phyloP scores from a whole-genome alignment of 768 basidiomycete species.

The Amanita fuliginea region DNA sequence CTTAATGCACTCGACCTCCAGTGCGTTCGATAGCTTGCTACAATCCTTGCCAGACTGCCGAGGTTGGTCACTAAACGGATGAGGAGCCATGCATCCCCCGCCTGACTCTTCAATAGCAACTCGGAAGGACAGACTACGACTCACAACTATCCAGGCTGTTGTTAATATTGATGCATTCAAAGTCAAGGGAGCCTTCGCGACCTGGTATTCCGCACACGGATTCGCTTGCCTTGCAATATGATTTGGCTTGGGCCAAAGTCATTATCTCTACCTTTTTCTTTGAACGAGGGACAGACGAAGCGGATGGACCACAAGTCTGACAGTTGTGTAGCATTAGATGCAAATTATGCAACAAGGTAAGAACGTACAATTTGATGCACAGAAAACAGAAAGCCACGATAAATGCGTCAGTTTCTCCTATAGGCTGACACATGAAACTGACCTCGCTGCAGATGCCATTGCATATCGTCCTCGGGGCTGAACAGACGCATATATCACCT shows the following conservation, averaged over 20 bases:
- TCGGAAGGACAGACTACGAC: slow-evolving; percentile 8
- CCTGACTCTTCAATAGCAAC: slow-evolving; percentile 14
- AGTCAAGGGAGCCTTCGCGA: slow-evolving; percentile 15
- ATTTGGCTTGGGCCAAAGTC: slow-evolving; percentile 19
- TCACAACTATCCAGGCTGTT: slow-evolving; percentile 27
- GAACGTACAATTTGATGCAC: not conserved
- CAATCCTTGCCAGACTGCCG: slow-evolving; percentile 18
- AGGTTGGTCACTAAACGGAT: slow-evolving; percentile 18
- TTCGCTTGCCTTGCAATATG: slow-evolving; percentile 17
- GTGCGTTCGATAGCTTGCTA: slow-evolving; percentile 16
- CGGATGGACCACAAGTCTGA: slow-evolving; percentile 23
- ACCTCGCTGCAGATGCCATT: slow-evolving; percentile 30
- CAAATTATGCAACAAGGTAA: not conserved
- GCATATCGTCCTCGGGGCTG: slow-evolving; percentile 22
- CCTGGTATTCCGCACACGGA: slow-evolving; percentile 28
- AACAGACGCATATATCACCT: slow-evolving; percentile 25
- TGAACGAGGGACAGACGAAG: slow-evolving; percentile 21
- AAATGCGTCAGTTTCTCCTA: not conserved
- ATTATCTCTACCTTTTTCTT: slow-evolving; percentile 12
- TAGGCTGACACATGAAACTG: slow-evolving; percentile 9
- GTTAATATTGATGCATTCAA: slow-evolving; percentile 28
- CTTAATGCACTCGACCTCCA: slow-evolving; percentile 14
- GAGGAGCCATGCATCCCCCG: slow-evolving; percentile 28
- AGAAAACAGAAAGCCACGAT: not conserved
- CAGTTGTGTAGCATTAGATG: not conserved